These are phyloP conservation scores for Pouteria glomerata DNA, from an alignment of 148 eudicot species.

Conservation along the genomic window DNA sequence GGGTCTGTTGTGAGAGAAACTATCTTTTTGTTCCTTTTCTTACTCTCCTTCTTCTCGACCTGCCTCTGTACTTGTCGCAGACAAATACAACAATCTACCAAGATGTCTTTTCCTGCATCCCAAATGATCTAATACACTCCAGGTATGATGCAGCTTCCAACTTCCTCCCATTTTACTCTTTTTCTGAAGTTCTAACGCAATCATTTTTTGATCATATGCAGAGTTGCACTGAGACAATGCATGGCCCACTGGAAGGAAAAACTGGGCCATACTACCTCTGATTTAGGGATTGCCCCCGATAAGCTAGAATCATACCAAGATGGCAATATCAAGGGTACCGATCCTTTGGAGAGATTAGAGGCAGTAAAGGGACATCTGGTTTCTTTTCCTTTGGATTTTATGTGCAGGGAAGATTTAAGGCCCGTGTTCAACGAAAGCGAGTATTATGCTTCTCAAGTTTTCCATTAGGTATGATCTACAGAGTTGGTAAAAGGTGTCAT, in stretches of 20 bases:
- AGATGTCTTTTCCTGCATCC: conserved; percentile 94
- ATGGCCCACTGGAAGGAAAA: conserved; percentile 81
- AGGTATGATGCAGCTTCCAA: conserved; percentile 38
- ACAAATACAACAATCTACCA: conserved; percentile 96
- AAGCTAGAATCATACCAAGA: conserved; percentile 80
- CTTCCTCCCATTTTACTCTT: not conserved
- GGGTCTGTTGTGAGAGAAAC: not conserved
- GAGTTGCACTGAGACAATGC: conserved; percentile 78
- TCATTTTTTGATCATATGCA: conserved; percentile 19
- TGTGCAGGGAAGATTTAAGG: conserved; percentile 90
- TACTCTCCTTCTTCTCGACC: not conserved
- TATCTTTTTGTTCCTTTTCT: not conserved
- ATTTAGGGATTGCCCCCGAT: conserved; percentile 82
- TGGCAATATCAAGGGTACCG: conserved; percentile 59
- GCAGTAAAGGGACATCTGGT: conserved; percentile 92
- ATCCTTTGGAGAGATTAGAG: conserved; percentile 77
- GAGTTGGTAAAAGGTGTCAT: not conserved
- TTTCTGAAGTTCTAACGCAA: not conserved
- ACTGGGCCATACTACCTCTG: conserved; percentile 89
- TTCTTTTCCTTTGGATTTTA: conserved; percentile 86
- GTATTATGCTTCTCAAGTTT: conserved; percentile 96
- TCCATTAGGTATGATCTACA: conserved; percentile 42
- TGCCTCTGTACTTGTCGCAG: conserved; percentile 30
- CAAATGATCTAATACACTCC: conserved; percentile 89
- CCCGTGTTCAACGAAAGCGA: conserved; percentile 98